Evolutionary conservation across 371 early-diverging fungal species (phyloP), one percentile per base, ranked within the genome.

Genomic region (Mycotypha africana): DNA sequence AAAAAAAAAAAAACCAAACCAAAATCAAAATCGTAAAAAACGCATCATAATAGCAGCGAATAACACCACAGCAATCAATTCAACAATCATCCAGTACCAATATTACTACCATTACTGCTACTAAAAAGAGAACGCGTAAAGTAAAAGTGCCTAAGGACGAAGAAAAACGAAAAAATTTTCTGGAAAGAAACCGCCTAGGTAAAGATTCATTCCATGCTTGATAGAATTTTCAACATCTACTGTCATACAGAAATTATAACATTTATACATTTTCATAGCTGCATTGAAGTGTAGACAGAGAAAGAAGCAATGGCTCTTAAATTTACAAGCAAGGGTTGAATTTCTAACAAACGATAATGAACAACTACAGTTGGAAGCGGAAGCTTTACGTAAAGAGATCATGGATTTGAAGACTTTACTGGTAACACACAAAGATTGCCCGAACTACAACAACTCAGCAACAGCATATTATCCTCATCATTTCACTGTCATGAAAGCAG

Each of bases 211-310:
- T 10, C 25, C 15, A 44, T 44, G 15, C 22, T 38, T 22, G 15
- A 42, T 2, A 32, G 11, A 19, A 44, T 22, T 9, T 3, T 33
- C 1, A 1, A 41, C 5, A 23, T 15, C 24, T 25, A n/a, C 42
- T 28, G 30, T 12, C 12, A 12, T 28, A 28, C n/a, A n/a, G n/a
- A n/a, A n/a, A n/a, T n/a, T n/a, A n/a, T n/a, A n/a, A n/a, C 22
- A 42, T 31, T 21, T 4, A 23, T 21, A 12, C 10, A 8, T 3
- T 28, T 7, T 46, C n/a, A 14, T 65, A 64, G 93, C 93, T 16
- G 93, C 93, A 1, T 76, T 89, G 7, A 91, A 91, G 51, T 92
- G 93, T 58, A 81, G 93, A 16, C 91, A 88, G 61, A 86, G 91
- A 60, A 92, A 92, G 70, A 91, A 91, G 62, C 84, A 88, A 54